phyloP scores from a whole-genome alignment of 345 rosid genomes.

The Raphanus sativus region DNA sequence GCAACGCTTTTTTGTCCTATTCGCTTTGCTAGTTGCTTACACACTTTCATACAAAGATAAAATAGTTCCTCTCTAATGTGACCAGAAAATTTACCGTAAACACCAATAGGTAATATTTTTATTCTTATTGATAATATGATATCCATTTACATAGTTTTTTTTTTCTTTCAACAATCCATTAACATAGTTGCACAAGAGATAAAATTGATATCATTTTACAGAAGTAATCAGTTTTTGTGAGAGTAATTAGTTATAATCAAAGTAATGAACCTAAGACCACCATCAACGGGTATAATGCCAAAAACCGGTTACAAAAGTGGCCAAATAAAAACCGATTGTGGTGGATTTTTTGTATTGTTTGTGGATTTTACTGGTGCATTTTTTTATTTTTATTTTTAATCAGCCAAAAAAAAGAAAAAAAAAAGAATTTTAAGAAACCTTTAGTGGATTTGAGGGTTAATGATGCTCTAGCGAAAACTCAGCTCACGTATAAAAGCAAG shows the following conservation, averaged over 20 bases:
- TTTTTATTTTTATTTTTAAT: no score
- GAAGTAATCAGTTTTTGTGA: background rate
- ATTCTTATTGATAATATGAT: background rate
- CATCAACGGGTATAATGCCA: no score
- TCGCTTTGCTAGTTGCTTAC: conserved; percentile 12
- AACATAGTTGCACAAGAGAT: background rate
- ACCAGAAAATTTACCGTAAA: background rate
- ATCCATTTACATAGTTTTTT: background rate
- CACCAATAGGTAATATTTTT: background rate
- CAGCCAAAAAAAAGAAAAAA: no score
- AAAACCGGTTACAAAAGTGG: no score
- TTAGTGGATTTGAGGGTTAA: no score
- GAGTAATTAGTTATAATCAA: background rate
- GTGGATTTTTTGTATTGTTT: no score
- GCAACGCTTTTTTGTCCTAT: conserved; percentile 23
- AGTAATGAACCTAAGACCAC: background rate
- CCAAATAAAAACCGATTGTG: no score
- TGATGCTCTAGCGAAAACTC: background rate
- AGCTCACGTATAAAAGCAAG: background rate
- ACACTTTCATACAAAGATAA: conserved; percentile 12
- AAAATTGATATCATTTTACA: background rate
- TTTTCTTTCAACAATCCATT: background rate
- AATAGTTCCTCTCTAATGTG: background rate
- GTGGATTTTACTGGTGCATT: no score
- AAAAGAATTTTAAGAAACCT: no score